Percentiles rank a stretch among this genome's conserved stretches.
Evolutionary conservation across 2,329 filamentous ascomycete species (phyloP).

Genomic region (Macrophomina phaseolina): DNA sequence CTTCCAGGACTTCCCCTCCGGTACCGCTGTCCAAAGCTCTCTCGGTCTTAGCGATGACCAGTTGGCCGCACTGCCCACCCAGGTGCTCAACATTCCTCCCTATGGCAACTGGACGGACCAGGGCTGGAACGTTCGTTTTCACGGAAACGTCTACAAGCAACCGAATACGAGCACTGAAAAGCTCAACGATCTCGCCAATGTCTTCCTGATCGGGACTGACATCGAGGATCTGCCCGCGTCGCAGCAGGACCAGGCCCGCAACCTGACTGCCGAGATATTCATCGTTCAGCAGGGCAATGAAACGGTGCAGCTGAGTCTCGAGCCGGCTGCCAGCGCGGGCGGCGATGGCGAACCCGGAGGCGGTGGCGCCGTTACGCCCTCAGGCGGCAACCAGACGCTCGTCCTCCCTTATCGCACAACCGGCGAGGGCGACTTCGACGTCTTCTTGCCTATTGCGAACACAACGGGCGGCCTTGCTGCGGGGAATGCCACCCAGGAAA

Average conservation of each 20-base stretch:
- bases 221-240: slow-evolving; percentile 64
- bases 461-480: slow-evolving; percentile 60
- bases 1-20: slow-evolving; percentile 70
- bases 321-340: slow-evolving; percentile 63
- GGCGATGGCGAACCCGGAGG: slow-evolving; percentile 56
- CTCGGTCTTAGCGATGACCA: slow-evolving; percentile 65
- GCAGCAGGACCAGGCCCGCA: slow-evolving; percentile 71
- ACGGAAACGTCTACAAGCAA: slow-evolving; percentile 82
- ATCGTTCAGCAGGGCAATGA: slow-evolving; percentile 73
- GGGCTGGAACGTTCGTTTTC: slow-evolving; percentile 77
- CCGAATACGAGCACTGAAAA: slow-evolving; percentile 70
- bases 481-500: slow-evolving; percentile 67
- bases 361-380: slow-evolving; percentile 57
- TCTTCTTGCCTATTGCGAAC: slow-evolving; percentile 68
- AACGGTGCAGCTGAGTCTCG: slow-evolving; percentile 68
- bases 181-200: slow-evolving; percentile 71
- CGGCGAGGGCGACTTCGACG: slow-evolving; percentile 72
- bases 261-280: slow-evolving; percentile 74
- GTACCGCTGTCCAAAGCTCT: slow-evolving; percentile 64
- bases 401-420: slow-evolving; percentile 71
- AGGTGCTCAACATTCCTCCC: slow-evolving; percentile 72
- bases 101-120: slow-evolving; percentile 78
- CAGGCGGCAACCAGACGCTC: slow-evolving; percentile 67
- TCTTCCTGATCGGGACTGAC: slow-evolving; percentile 70
- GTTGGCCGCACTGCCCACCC: slow-evolving; percentile 67